A percentile compares a stretch with the other conserved stretches of the same genome.
These are phyloP conservation scores for Schwanniomyces polymorphus DNA, from an alignment of 805 yeast genomes.

Conservation along the genomic window DNA sequence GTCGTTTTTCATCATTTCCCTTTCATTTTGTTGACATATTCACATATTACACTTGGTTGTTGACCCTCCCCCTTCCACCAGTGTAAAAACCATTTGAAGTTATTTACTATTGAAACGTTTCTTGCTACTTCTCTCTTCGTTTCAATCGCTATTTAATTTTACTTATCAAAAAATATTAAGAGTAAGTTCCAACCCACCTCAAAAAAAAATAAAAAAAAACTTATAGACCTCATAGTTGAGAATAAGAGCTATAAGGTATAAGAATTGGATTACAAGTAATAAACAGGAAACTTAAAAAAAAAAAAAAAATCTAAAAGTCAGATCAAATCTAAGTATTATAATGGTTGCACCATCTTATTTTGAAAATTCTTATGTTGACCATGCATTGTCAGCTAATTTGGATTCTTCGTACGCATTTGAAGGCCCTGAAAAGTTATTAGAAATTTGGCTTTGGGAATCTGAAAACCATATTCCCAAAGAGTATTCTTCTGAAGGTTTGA, in stretches of 20 bases:
- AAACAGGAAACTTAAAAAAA: slow-evolving; percentile 3
- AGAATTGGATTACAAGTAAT: neutral
- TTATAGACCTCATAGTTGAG: slow-evolving; percentile 2
- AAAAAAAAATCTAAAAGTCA: slow-evolving; percentile 1
- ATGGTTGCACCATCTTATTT: slow-evolving; percentile 46
- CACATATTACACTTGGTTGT: slow-evolving; percentile 30
- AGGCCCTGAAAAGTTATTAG: slow-evolving; percentile 94
- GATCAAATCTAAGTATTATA: neutral
- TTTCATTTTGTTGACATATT: slow-evolving; percentile 14
- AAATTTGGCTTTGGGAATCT: slow-evolving; percentile 78
- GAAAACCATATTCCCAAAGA: slow-evolving; percentile 38
- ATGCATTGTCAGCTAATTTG: slow-evolving; percentile 70
- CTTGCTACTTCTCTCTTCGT: slow-evolving; percentile 51
- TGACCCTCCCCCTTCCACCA: slow-evolving; percentile 38
- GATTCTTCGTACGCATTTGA: slow-evolving; percentile 94
- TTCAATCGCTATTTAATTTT: slow-evolving; percentile 25
- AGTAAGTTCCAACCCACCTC: slow-evolving; percentile 44
- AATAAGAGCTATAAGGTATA: neutral
- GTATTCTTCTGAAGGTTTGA: slow-evolving; percentile 46
- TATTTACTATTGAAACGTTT: slow-evolving; percentile 35
- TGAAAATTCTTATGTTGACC: slow-evolving; percentile 64
- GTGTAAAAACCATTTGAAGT: slow-evolving; percentile 14
- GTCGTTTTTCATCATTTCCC: slow-evolving; percentile 11
- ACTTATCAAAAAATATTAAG: slow-evolving; percentile 18
- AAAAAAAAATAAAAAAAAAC: slow-evolving; percentile 10